These are phyloP conservation scores for Candida chilensis DNA, from an alignment of 805 yeast genomes.

Conservation along the genomic window DNA sequence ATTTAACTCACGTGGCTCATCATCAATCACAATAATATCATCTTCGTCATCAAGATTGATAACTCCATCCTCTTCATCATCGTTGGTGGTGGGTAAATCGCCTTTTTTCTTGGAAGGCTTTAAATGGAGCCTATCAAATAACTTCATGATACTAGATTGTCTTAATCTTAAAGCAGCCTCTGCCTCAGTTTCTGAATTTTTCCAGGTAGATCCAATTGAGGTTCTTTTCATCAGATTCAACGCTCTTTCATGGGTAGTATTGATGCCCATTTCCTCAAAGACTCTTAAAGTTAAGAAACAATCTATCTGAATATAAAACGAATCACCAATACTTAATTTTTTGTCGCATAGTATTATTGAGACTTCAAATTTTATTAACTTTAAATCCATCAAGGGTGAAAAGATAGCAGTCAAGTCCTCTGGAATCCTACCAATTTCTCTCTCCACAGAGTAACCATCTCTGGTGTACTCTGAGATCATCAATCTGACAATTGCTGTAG, in stretches of 20 bases:
- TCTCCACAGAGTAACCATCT: constrained; percentile 7
- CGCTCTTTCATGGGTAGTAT: constrained; percentile 3
- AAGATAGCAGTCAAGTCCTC: constrained; percentile 60
- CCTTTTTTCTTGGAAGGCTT: constrained; percentile 10
- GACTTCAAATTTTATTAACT: constrained; percentile 45
- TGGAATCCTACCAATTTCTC: constrained; percentile 73
- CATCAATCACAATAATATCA: constrained; percentile 7
- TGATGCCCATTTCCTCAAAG: constrained; percentile 11
- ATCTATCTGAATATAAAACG: constrained; percentile 61
- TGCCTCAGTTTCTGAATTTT: constrained; percentile 36
- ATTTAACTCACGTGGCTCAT: constrained; percentile 34
- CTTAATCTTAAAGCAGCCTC: constrained; percentile 44
- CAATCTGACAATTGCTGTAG: constrained; percentile 23
- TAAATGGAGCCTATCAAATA: constrained; percentile 44
- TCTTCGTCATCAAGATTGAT: constrained; percentile 7
- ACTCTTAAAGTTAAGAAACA: constrained; percentile 41
- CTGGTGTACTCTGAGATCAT: too few species aligned
- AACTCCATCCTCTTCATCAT: constrained; percentile 4
- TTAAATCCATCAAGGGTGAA: constrained; percentile 52
- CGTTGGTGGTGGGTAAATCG: constrained; percentile 4
- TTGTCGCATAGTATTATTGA: constrained; percentile 50
- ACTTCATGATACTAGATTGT: constrained; percentile 42
- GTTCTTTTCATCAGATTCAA: constrained; percentile 10
- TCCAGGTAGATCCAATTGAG: constrained; percentile 6
- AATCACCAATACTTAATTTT: constrained; percentile 64